Conservation (phyloP, 202 grass and related monocot genomes). For the Zizania palustris region DNA sequence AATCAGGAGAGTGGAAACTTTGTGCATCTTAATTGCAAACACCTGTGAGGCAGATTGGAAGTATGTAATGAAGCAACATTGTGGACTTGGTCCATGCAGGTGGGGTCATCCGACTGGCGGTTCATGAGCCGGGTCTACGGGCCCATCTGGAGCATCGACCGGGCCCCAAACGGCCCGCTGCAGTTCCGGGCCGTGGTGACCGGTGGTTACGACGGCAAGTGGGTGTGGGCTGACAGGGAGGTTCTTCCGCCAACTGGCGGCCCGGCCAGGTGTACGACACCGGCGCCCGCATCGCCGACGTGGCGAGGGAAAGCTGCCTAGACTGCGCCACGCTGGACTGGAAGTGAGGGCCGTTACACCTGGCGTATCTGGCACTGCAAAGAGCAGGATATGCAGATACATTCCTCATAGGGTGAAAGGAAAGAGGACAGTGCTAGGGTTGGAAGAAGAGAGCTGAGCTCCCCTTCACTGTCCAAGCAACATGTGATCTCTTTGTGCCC, state of each 20-base stretch:
- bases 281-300: conserved; percentile 53
- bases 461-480: conserved; percentile 3
- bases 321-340: conserved; percentile 36
- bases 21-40: not conserved
- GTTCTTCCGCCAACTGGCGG: conserved; percentile 62
- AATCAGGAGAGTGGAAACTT: conserved; percentile 4
- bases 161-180: conserved; percentile 43
- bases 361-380: conserved; percentile 26
- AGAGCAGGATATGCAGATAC: not conserved
- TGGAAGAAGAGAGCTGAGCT: not conserved
- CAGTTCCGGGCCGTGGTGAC: conserved; percentile 69
- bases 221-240: conserved; percentile 63
- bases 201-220: conserved; percentile 62
- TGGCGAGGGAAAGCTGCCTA: conserved; percentile 45
- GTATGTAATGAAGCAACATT: conserved; percentile 16
- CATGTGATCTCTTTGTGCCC: not conserved
- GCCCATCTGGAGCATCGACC: conserved; percentile 53
- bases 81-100: conserved; percentile 32
- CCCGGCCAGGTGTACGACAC: conserved; percentile 55
- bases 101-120: conserved; percentile 56
- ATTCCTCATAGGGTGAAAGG: conserved; percentile 5
- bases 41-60: not conserved
- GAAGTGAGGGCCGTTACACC: conserved; percentile 34
- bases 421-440: conserved; percentile 4
- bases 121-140: conserved; percentile 58